phyloP scores from a whole-genome alignment of 805 yeast species.

The Sugiyamaella valdiviana region DNA sequence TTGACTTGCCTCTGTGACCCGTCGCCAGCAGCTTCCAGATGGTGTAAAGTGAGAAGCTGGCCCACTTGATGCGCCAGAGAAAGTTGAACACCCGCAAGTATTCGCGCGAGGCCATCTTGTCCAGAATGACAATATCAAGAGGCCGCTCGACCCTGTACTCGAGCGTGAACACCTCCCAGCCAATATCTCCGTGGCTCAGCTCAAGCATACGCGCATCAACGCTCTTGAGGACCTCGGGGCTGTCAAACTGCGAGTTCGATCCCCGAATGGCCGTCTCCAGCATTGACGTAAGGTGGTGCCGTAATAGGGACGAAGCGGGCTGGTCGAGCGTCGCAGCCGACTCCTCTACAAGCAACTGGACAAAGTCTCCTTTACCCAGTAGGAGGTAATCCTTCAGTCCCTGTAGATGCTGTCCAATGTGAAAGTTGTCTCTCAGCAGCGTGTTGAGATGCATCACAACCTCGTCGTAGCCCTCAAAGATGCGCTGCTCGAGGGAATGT shows the following conservation, averaged over 20 bases:
- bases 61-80: conserved; percentile 70
- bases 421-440: conserved; percentile 44
- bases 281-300: conserved; percentile 59
- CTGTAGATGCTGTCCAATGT: conserved; percentile 47
- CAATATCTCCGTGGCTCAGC: conserved; percentile 63
- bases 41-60: conserved; percentile 44
- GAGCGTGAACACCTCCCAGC: conserved; percentile 90
- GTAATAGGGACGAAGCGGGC: conserved; percentile 57
- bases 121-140: conserved; percentile 50
- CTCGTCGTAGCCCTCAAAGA: conserved; percentile 40
- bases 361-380: conserved; percentile 75
- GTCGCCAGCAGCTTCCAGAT: conserved; percentile 40
- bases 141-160: conserved; percentile 57
- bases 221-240: conserved; percentile 40
- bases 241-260: conserved; percentile 31
- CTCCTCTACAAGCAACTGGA: conserved; percentile 54
- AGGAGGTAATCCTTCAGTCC: conserved; percentile 62
- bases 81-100: conserved; percentile 81
- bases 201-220: conserved; percentile 81
- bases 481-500: conserved; percentile 23
- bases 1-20: conserved; percentile 20
- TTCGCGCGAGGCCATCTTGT: conserved; percentile 38
- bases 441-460: conserved; percentile 46
- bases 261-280: conserved; percentile 55
- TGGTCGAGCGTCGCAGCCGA: conserved; percentile 49